Percentiles rank a stretch among this genome's conserved stretches.
These are phyloP conservation scores for Melaleuca alternifolia DNA, from an alignment of 345 rosid genomes.

Conservation along the genomic window DNA sequence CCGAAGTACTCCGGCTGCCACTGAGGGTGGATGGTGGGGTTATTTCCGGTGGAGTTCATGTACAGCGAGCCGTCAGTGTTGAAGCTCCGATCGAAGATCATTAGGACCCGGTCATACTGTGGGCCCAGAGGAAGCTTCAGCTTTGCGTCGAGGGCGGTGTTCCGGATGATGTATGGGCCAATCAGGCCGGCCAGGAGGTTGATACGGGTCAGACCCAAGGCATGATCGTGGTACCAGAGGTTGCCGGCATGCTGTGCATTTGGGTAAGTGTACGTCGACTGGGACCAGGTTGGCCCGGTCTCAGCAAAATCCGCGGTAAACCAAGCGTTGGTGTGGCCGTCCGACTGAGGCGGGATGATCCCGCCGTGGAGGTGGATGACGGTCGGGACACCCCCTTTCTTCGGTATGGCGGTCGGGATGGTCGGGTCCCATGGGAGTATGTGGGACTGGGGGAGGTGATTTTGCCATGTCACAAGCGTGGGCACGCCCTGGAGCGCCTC, in stretches of 20 bases:
- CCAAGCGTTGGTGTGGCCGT: conserved; percentile 62
- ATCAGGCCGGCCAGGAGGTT: conserved; percentile 73
- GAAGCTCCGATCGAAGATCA: conserved; percentile 63
- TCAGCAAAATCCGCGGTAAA: conserved; percentile 55
- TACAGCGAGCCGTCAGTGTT: conserved; percentile 48
- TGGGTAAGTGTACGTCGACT: conserved; percentile 29
- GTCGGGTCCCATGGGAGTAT: conserved; percentile 87
- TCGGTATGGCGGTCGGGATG: conserved; percentile 47
- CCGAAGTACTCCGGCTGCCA: conserved; percentile 94
- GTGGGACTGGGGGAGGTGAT: conserved; percentile 65
- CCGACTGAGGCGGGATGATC: conserved; percentile 53
- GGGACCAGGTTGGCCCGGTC: conserved; percentile 54
- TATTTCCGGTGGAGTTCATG: conserved; percentile 75
- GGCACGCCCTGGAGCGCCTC: conserved; percentile 51
- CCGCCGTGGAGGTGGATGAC: conserved; percentile 90
- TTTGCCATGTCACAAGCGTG: conserved; percentile 56
- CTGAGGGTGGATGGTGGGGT: conserved; percentile 74
- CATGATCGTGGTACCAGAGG: conserved; percentile 90
- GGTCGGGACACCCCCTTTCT: conserved; percentile 52
- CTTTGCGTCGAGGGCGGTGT: conserved; percentile 31
- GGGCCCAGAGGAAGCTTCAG: conserved; percentile 41
- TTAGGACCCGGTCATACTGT: conserved; percentile 45
- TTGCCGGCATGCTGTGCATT: conserved; percentile 77
- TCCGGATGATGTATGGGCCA: conserved; percentile 62
- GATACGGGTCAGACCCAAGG: conserved; percentile 68